A percentile compares a stretch with the other conserved stretches of the same genome.
These are phyloP conservation scores for Trichoderma sp. DNA, from an alignment of 2,329 filamentous ascomycete species.

Conservation along the genomic window DNA sequence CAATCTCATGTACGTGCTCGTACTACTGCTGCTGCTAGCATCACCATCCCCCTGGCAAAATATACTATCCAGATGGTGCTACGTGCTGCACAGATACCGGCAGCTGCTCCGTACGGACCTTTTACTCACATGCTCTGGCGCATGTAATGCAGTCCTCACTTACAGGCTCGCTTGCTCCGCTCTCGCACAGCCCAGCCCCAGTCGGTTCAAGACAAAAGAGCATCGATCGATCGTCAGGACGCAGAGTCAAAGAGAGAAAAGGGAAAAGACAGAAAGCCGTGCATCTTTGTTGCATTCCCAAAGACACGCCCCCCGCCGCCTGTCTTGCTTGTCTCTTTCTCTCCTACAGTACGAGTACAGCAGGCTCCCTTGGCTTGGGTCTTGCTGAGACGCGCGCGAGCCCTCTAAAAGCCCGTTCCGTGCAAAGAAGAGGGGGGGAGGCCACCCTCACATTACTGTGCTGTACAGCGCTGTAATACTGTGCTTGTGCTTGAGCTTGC, in stretches of 20 bases:
- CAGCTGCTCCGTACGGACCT: background rate
- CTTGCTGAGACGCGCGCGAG: background rate
- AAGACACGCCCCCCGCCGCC: constrained; percentile 3
- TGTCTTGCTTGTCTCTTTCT: background rate
- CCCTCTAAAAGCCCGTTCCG: background rate
- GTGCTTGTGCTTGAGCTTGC: no score
- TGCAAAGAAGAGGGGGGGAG: background rate
- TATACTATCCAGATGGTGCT: background rate
- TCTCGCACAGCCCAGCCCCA: constrained; percentile 9
- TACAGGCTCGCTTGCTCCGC: constrained; percentile 15
- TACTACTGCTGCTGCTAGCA: background rate
- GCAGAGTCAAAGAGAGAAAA: background rate
- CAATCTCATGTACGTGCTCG: background rate
- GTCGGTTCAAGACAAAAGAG: constrained; percentile 1
- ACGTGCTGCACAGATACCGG: constrained; percentile 1
- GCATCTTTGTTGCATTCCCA: constrained; percentile 8
- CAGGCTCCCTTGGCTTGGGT: background rate
- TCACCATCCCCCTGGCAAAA: background rate
- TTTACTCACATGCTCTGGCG: constrained; percentile 13
- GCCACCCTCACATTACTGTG: background rate
- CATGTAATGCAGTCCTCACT: constrained; percentile 13
- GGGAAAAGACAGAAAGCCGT: background rate
- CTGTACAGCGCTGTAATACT: no score
- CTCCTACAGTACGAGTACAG: background rate
- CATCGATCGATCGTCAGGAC: constrained; percentile 9